phyloP scores from a whole-genome alignment of 2,329 filamentous ascomycete species.

The Zasmidium citrigriseum region DNA sequence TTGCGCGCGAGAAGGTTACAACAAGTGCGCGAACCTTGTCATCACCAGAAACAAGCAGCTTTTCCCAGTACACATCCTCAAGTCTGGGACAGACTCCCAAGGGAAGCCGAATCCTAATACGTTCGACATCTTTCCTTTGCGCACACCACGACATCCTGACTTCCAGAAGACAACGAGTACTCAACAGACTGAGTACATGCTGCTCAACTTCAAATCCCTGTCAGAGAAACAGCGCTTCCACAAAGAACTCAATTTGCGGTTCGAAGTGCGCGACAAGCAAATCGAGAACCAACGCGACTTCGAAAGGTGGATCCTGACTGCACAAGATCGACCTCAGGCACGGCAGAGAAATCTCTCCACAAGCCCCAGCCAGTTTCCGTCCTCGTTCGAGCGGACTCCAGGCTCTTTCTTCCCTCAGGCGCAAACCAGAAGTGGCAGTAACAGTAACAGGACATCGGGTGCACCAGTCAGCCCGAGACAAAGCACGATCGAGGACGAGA shows the following conservation, averaged over 20 bases:
- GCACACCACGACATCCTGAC: conserved; percentile 10
- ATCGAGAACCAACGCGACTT: conserved; percentile 14
- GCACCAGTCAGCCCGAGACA: background rate
- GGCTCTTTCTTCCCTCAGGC: background rate
- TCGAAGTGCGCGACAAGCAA: conserved; percentile 21
- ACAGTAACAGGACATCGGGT: background rate
- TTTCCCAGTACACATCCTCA: conserved; percentile 9
- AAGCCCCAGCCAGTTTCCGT: background rate
- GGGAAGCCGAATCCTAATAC: conserved; percentile 21
- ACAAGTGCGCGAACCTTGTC: conserved; percentile 20
- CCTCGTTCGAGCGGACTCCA: background rate
- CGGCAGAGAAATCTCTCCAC: background rate
- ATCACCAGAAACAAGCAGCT: conserved; percentile 13
- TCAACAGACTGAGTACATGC: conserved; percentile 18
- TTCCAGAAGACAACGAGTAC: conserved; percentile 1
- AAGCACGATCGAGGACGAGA: background rate
- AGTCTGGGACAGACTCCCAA: conserved; percentile 14
- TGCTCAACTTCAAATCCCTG: conserved; percentile 21
- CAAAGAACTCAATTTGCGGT: conserved; percentile 18
- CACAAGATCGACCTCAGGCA: background rate
- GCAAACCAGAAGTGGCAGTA: background rate
- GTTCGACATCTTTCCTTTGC: conserved; percentile 24
- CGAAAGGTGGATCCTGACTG: background rate
- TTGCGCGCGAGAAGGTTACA: conserved; percentile 12
- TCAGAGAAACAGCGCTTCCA: conserved; percentile 19